Percentiles rank a stretch among this genome's conserved stretches.
Conservation (phyloP, 495 filamentous ascomycete genomes). For the Clohesyomyces aquaticus region DNA sequence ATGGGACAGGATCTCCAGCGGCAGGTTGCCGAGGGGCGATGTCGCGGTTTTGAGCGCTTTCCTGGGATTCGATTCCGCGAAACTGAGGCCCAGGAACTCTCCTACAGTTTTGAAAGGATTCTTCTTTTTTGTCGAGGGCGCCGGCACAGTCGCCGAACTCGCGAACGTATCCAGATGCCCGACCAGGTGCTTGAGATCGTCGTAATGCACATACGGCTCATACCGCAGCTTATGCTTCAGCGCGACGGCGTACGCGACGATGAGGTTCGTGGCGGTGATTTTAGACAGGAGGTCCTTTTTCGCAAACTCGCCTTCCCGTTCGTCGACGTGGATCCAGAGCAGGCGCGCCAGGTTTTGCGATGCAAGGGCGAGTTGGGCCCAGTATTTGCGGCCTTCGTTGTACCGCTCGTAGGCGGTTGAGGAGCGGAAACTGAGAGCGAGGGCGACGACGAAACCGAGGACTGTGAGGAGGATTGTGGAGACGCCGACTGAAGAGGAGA, state of each 20-base stretch:
- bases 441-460: conserved; percentile 85
- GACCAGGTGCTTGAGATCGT: conserved; percentile 63
- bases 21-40: conserved; percentile 44
- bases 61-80: conserved; percentile 43
- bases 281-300: conserved; percentile 76
- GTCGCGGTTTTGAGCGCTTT: conserved; percentile 40
- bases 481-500: conserved; percentile 55
- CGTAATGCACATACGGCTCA: conserved; percentile 79
- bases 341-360: conserved; percentile 74
- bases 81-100: conserved; percentile 40
- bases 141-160: conserved; percentile 62
- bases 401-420: conserved; percentile 84
- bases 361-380: conserved; percentile 71
- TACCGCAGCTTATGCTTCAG: conserved; percentile 88
- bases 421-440: conserved; percentile 80
- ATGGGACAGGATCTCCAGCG: conserved; percentile 44
- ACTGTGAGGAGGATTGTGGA: conserved; percentile 76
- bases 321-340: conserved; percentile 75
- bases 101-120: conserved; percentile 43
- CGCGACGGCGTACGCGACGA: conserved; percentile 74
- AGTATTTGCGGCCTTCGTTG: conserved; percentile 74
- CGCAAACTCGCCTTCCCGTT: conserved; percentile 63
- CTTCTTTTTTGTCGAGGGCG: conserved; percentile 51
- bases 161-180: conserved; percentile 71
- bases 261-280: conserved; percentile 76